Evolutionary conservation across 1,139 yeast species (phyloP), one percentile per base, ranked within the genome.

Genomic region (Lodderomyces theae): DNA sequence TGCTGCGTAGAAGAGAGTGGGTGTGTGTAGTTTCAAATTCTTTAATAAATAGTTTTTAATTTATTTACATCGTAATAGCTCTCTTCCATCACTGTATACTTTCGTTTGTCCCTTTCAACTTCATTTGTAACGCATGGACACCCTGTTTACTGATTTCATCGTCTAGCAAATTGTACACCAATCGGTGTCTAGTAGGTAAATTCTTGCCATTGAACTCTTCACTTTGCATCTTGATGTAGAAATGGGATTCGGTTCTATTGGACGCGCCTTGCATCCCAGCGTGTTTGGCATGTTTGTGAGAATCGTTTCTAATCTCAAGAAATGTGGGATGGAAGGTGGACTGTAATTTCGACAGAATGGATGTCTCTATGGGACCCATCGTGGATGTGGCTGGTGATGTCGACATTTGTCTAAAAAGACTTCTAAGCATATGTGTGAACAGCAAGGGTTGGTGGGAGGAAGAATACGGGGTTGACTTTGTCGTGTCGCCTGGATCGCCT

Each of bases 231-330:
- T 81, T 83, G 30, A 84, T 58, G 44, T 80, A 64, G 61, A 92
- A 89, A 59, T 92, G 98, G 1, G 96, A 85, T 61, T 92, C 98
- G 2, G 77, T 73, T n/a, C 67, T 70, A 61, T 88, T 88, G 2
- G 71, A 51, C 9, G 90, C 88, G 4, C 83, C 87, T 44, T 81
- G 74, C 71, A 88, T 77, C 1, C 95, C 92, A 42, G 81, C 83
- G 60, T 92, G 98, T 52, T 88, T 94, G 2, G 90, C 79, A 61
- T 92, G 98, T 58, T 86, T 85, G 60, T 80, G 80, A 3, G 96
- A 87, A 61, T 92, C 97, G 59, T 92, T 92, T 46, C 69, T 71
- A 18, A 88, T 69, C 40, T 74, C 76, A 34, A 87, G 66, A 42
- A 57, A 63, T 1, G 67, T 47, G 0, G 92, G 87, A 7, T 70